Conservation (phyloP, 805 yeast genomes). For the Ogataea paradorogensis region DNA sequence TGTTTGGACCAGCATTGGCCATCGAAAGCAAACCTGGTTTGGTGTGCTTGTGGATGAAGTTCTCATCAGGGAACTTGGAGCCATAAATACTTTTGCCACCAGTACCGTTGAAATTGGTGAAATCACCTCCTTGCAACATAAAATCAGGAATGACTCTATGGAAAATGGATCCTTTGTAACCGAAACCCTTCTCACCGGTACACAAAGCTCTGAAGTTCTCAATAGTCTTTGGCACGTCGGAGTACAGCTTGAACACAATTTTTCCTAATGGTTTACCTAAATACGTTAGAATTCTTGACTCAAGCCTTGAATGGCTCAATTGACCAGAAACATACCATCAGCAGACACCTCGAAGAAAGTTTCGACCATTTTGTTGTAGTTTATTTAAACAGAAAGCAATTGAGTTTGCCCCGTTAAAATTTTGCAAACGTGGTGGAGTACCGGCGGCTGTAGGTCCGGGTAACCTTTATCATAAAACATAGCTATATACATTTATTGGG, state of each 20-base stretch:
- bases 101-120: slow-evolving; percentile 81
- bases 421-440: slow-evolving; percentile 7
- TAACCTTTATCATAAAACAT: background rate
- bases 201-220: slow-evolving; percentile 79
- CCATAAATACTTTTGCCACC: slow-evolving; percentile 93
- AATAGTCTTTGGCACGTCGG: slow-evolving; percentile 82
- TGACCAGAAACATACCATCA: slow-evolving; percentile 27
- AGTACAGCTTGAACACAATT: slow-evolving; percentile 83
- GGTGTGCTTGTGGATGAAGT: slow-evolving; percentile 70
- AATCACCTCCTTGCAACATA: slow-evolving; percentile 96
- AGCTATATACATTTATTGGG: slow-evolving; percentile 2
- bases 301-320: slow-evolving; percentile 1
- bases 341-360: slow-evolving; percentile 44
- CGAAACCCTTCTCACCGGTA: slow-evolving; percentile 93
- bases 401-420: slow-evolving; percentile 7
- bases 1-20: slow-evolving; percentile 94
- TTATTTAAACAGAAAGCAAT: slow-evolving; percentile 3
- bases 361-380: slow-evolving; percentile 21
- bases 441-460: slow-evolving; percentile 5
- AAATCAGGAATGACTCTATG: slow-evolving; percentile 96
- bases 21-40: slow-evolving; percentile 80
- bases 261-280: slow-evolving; percentile 42
- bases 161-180: slow-evolving; percentile 83
- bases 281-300: background rate
- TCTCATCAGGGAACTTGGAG: slow-evolving; percentile 55